Base-by-base conservation (phyloP, 148 eudicot species). In the Nepenthes gracilis region DNA sequence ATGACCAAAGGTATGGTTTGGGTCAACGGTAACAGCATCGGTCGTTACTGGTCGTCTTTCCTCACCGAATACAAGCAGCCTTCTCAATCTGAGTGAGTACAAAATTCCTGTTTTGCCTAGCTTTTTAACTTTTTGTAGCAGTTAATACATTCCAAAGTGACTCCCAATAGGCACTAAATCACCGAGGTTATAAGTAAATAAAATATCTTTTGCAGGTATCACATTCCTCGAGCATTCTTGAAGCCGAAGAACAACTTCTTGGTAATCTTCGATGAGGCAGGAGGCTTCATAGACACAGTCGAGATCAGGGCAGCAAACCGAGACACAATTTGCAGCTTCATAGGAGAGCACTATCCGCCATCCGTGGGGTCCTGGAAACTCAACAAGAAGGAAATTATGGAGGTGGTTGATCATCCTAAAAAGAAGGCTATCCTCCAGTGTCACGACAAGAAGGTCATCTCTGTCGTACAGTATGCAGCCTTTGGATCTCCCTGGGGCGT, bases 1-100 rank as follows among this genome's bases (percentile, higher is more conserved):
- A 83, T 83, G 88, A 78, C 69, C 23, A 83, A 83, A 63, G 88
- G 88, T 7, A 74, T 78, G 75, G 34, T 60, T 58, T 83, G 85
- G 85, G 80, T 80, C 43, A 83, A 83, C n/a, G 88, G 85, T 14
- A 66, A 45, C 5, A 80, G 73, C 76, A 71, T 83, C 35, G 88
- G 85, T 32, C 85, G 88, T n/a, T 78, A 73, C 69, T 83, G 88
- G 88, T 62, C 63, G 48, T 70, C 73, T 56, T 80, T 68, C 67
- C 62, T 71, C 15, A 73, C 88, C 0, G 80, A 85, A 65, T 61
- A 80, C 5, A 74, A 70, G 5, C 54, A 59, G 37, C 83, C 88
- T 55, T 63, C 83, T 50, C 88, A 64, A 64, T 4, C 34, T 9
- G 67, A 64, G 67, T 62, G 8, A 59, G 62, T 59, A 1, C 12